Percentiles rank a stretch among this genome's conserved stretches.
Evolutionary conservation across 139 green algal species (phyloP).

Genomic region (Diplosphaera chodatii): DNA sequence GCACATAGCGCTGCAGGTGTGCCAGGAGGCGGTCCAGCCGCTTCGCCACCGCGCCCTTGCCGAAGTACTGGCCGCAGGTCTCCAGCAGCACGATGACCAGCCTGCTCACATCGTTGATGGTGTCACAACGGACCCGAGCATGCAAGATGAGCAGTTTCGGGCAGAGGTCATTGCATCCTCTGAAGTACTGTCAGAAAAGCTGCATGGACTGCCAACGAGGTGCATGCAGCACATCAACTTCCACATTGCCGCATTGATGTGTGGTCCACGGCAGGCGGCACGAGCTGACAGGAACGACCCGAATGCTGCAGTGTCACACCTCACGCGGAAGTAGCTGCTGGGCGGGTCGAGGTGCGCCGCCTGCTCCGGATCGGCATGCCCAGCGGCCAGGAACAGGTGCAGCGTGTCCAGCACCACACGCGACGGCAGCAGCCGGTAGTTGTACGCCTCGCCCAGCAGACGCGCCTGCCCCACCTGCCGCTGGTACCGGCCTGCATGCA

Average conservation of each 20-base stretch:
- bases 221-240: too few relatives aligned
- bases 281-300: too few relatives aligned
- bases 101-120: too few relatives aligned
- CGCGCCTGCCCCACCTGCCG: constrained; percentile 67
- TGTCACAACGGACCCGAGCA: too few relatives aligned
- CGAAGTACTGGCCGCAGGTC: constrained; percentile 84
- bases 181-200: too few relatives aligned
- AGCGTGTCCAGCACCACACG: constrained; percentile 79
- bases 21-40: constrained; percentile 85
- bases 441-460: constrained; percentile 92
- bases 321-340: constrained; percentile 51
- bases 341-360: constrained; percentile 48
- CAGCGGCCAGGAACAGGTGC: constrained; percentile 78
- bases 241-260: too few relatives aligned
- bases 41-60: constrained; percentile 43
- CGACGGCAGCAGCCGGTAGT: constrained; percentile 66
- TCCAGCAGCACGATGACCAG: constrained; percentile 75
- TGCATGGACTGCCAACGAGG: too few relatives aligned
- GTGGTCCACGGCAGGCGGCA: too few relatives aligned
- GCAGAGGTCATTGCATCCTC: too few relatives aligned
- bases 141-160: too few relatives aligned
- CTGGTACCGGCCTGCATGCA: constrained; percentile 63
- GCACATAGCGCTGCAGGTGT: constrained; percentile 85
- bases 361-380: constrained; percentile 47
- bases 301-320: too few relatives aligned